Evolutionary conservation across 306 rosid species (phyloP), one percentile per base, ranked within the genome.

Genomic region (Prunus mume): DNA sequence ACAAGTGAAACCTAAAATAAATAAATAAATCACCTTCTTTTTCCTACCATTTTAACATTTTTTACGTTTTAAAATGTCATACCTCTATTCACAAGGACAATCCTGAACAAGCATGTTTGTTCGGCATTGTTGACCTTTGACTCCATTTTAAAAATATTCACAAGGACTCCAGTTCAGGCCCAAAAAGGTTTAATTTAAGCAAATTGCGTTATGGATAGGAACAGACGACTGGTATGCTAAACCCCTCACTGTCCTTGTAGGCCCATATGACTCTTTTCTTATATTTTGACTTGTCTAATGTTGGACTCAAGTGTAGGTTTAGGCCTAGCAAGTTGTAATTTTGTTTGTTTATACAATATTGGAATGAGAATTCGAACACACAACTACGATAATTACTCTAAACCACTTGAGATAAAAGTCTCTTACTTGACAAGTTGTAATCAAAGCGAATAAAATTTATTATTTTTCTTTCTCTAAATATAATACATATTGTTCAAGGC

Each of bases 121-220:
- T 57, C 54, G 30, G 15, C 56, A 72, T 41, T 56, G 56, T 57
- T 56, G 76, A 72, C 51, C 24, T 25, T 25, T 14, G 67, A 57
- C 41, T 34, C 19, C 56, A 72, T 38, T 7, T 38, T 38, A 38
- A 10, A 57, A 24, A 41, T 43, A 20, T 15, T 22, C 45, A 71
- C n/a, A n/a, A 72, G 69, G 57, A 73, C 24, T 72, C 47, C n/a
- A 38, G 6, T 38, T 20, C 57, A 28, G 15, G 52, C 38, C 22
- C 17, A 38, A 46, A 32, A 72, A 3, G 24, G 34, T 24, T 14
- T 6, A 3, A 19, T 5, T 55, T 6, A 20, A 56, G 57, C 18
- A 13, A n/a, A 43, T 6, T 25, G 55, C 22, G 58, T 72, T 25
- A 25, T 45, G 69, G 58, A 60, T 45, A 46, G 55, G 76, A 45